Evolutionary conservation across 2,329 filamentous ascomycete species (phyloP).

Genomic region (Xylaria sp.): DNA sequence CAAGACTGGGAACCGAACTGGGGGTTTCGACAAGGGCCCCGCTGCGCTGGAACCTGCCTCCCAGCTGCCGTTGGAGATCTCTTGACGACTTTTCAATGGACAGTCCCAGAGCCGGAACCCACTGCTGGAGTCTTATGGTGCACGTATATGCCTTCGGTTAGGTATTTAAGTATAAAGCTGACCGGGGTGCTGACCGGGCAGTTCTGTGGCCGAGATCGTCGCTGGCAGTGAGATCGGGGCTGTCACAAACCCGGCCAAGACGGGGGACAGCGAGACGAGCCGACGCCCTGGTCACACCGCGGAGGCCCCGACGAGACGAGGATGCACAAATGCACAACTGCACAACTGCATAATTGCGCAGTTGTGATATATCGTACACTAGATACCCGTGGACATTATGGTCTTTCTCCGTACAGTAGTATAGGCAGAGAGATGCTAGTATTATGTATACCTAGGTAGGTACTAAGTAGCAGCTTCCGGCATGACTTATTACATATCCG

Average conservation of each 20-base stretch:
- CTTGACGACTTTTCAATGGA: neutral
- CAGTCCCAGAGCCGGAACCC: conserved; percentile 3
- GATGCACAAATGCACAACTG: neutral
- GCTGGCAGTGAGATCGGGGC: neutral
- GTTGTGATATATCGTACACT: too few species aligned
- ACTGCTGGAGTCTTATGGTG: neutral
- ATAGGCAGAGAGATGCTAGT: too few species aligned
- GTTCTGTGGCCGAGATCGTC: conserved; percentile 16
- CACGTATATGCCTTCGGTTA: too few species aligned
- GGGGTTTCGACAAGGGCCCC: neutral
- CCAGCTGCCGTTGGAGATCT: neutral
- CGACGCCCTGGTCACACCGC: neutral
- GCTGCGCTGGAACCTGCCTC: neutral
- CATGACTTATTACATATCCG: too few species aligned
- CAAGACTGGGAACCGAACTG: too few species aligned
- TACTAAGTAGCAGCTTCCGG: too few species aligned
- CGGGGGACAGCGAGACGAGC: neutral
- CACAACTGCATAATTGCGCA: neutral
- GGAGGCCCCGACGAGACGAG: neutral
- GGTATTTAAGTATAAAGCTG: too few species aligned
- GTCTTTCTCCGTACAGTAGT: too few species aligned
- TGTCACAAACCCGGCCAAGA: conserved; percentile 1
- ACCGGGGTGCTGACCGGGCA: conserved; percentile 5
- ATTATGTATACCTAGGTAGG: too few species aligned
- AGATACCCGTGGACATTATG: too few species aligned